A percentile compares a stretch with the other conserved stretches of the same genome.
These are phyloP conservation scores for Fusarium decemcellulare DNA, from an alignment of 2,329 filamentous ascomycete species.

Conservation along the genomic window DNA sequence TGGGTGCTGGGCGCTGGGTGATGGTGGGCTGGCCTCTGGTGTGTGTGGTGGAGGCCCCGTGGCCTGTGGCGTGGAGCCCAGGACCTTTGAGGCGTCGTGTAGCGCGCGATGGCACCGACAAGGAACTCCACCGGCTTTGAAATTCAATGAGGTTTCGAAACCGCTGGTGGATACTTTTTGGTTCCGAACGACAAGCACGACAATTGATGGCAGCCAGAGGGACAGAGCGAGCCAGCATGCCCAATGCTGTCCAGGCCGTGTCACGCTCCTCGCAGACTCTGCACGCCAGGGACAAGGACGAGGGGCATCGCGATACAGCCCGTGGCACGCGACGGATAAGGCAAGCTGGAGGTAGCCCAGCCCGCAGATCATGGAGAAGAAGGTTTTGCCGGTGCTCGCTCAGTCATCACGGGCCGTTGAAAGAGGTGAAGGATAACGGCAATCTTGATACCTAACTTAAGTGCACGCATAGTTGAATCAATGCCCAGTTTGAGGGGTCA, in stretches of 20 bases:
- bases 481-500: conserved; percentile 16
- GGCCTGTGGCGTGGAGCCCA: conserved; percentile 41
- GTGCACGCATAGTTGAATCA: conserved; percentile 22
- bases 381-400: conserved; percentile 31
- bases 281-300: not conserved
- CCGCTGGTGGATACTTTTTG: conserved; percentile 38
- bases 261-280: not conserved
- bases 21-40: conserved; percentile 33
- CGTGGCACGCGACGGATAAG: conserved; percentile 13
- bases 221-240: not conserved
- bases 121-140: conserved; percentile 32
- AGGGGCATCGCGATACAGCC: too few relatives aligned
- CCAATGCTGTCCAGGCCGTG: not conserved
- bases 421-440: conserved; percentile 42
- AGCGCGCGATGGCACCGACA: conserved; percentile 36
- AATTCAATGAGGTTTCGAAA: conserved; percentile 37
- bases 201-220: not conserved
- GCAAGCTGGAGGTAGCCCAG: conserved; percentile 11
- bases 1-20: conserved; percentile 4
- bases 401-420: conserved; percentile 35
- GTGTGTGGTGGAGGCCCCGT: conserved; percentile 39
- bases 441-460: conserved; percentile 41
- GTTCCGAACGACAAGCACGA: conserved; percentile 13
- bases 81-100: conserved; percentile 38
- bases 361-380: conserved; percentile 38